Conservation (phyloP, 1,284 basidiomycete species). For the Coriolopsis trogii region DNA sequence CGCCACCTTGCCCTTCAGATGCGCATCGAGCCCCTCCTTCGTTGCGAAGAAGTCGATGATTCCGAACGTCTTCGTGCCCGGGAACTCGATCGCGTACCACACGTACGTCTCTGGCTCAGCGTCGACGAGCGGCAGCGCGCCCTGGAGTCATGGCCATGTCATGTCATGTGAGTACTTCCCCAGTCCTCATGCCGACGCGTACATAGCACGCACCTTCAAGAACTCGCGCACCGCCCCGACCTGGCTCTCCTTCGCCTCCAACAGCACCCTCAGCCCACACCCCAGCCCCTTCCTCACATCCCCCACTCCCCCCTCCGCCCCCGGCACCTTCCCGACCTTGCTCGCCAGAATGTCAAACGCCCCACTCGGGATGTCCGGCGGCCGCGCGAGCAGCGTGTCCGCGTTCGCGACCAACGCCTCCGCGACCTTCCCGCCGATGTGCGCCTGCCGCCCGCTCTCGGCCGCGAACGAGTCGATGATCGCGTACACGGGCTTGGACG, state of each 20-base stretch:
- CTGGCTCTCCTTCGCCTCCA: conserved; percentile 42
- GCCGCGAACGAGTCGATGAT: conserved; percentile 45
- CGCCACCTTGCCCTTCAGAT: conserved; percentile 41
- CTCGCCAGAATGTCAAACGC: conserved; percentile 38
- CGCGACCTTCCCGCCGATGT: conserved; percentile 40
- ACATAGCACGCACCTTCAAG: conserved; percentile 37
- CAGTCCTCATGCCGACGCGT: not conserved
- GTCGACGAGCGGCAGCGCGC: conserved; percentile 39
- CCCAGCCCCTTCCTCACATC: conserved; percentile 34
- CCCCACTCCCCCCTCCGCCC: conserved; percentile 23
- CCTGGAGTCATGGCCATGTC: conserved; percentile 22
- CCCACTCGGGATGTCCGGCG: conserved; percentile 33
- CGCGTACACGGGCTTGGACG: conserved; percentile 34
- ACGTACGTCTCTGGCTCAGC: conserved; percentile 38
- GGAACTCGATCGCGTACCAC: conserved; percentile 45
- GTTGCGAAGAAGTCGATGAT: conserved; percentile 43
- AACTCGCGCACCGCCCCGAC: conserved; percentile 40
- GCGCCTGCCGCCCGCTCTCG: conserved; percentile 39
- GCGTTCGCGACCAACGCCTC: conserved; percentile 39
- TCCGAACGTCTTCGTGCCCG: conserved; percentile 41
- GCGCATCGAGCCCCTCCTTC: conserved; percentile 38
- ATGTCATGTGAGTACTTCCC: too few relatives aligned
- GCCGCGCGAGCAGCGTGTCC: conserved; percentile 32
- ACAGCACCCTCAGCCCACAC: conserved; percentile 38
- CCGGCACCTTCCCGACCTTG: conserved; percentile 27